Evolutionary conservation across 2,329 filamentous ascomycete species (phyloP), one percentile per base, ranked within the genome.

Genomic region (Bipolaris zeicola): DNA sequence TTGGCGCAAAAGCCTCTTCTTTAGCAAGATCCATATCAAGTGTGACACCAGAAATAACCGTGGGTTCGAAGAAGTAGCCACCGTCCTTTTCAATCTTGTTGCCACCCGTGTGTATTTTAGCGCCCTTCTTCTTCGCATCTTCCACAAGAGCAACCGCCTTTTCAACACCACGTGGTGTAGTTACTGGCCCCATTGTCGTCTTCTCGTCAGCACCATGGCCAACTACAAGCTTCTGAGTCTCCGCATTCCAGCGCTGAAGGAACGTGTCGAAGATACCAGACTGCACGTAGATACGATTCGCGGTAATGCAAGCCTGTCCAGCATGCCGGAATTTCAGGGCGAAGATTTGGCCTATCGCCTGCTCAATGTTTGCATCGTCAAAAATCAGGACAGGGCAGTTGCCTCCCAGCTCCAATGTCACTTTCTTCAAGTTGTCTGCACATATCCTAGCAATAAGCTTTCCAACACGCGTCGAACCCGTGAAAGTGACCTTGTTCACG

Each of bases 21-120:
- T 78, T 76, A 2, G 78, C 69, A 52, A 82, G 78, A 59, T 79
- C 70, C 86, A 89, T 89, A 2, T 85, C 80, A 8, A 79, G 75
- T 6, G 80, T 85, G 60, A 87, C 84, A 4, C 83, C 82, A 0
- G 81, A 81, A 38, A 90, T 81, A 52, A 90, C 83, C 0, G 87
- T 90, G 1, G 86, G 87, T 69, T 88, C 81, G 73, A 90, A 89
- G 79, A 89, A 91, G 74, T 88, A 90, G 4, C 87, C 86, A 0
- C 78, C 76, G 7, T 78, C 69, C 41, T 69, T 70, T 2, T 82
- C 80, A 1, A 79, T 68, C 49, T 77, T 79, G 52, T 81, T 77
- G 3, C 85, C 87, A 11, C 89, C 89, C 18, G 87, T 76, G 1
- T 89, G 76, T n/a, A 89, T 74, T 42, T 82, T 83, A 1, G 85